phyloP scores from a whole-genome alignment of 2,329 filamentous ascomycete genomes.

The Zymoseptoria pseudotritici region DNA sequence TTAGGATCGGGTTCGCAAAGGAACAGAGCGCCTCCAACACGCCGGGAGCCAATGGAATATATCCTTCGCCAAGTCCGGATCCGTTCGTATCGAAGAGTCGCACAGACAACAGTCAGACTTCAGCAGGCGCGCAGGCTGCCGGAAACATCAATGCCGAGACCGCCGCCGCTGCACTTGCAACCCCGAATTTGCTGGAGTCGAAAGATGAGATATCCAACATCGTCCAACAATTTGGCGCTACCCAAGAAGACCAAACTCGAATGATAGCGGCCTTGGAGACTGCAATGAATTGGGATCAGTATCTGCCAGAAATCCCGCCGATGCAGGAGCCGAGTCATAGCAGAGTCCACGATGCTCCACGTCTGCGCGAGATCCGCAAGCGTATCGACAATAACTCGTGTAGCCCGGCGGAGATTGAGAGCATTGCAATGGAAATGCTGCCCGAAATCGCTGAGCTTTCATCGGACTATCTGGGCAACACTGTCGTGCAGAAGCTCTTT shows the following conservation, averaged over 20 bases:
- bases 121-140: constrained; percentile 23
- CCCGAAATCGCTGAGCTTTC: constrained; percentile 91
- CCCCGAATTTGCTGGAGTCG: constrained; percentile 69
- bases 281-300: constrained; percentile 66
- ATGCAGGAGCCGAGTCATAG: constrained; percentile 83
- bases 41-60: constrained; percentile 78
- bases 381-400: constrained; percentile 92
- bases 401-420: constrained; percentile 80
- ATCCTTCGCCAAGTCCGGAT: constrained; percentile 85
- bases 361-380: constrained; percentile 91
- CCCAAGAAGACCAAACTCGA: constrained; percentile 64
- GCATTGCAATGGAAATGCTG: constrained; percentile 86
- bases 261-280: constrained; percentile 68
- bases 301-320: constrained; percentile 77
- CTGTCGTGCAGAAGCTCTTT: constrained; percentile 98
- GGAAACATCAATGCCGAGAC: constrained; percentile 38
- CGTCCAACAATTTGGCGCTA: constrained; percentile 79
- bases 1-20: constrained; percentile 95
- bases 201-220: constrained; percentile 78
- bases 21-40: constrained; percentile 83
- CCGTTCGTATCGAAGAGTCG: constrained; percentile 49
- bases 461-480: constrained; percentile 96
- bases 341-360: constrained; percentile 85
- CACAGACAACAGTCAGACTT: constrained; percentile 30
- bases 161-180: constrained; percentile 51